A percentile compares a stretch with the other conserved stretches of the same genome.
These are phyloP conservation scores for Teratosphaeriaceae sp. DNA, from an alignment of 2,329 filamentous ascomycete species.

Conservation along the genomic window DNA sequence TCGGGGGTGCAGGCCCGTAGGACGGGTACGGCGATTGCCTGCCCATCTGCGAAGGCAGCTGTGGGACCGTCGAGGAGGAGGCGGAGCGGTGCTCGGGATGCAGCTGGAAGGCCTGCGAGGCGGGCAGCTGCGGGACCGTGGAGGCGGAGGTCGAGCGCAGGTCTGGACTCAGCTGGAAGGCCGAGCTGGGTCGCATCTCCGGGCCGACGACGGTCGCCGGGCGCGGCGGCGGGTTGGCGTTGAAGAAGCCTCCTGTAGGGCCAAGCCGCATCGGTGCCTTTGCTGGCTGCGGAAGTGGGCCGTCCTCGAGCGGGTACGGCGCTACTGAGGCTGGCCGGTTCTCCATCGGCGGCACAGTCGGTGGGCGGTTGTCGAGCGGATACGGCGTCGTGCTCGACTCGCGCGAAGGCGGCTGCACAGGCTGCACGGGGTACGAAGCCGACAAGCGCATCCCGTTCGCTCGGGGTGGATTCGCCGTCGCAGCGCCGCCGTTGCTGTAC, in stretches of 20 bases:
- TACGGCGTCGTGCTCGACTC: slow-evolving; percentile 24
- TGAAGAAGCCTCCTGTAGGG: slow-evolving; percentile 28
- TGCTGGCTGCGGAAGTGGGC: slow-evolving; percentile 36
- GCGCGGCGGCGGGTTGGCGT: slow-evolving; percentile 16
- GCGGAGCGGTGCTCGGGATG: slow-evolving; percentile 34
- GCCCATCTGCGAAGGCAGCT: slow-evolving; percentile 26
- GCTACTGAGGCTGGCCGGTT: slow-evolving; percentile 47
- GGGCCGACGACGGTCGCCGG: slow-evolving; percentile 36
- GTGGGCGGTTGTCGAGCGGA: slow-evolving; percentile 29
- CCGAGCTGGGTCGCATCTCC: slow-evolving; percentile 47
- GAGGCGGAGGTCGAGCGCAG: slow-evolving; percentile 25
- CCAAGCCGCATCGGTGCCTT: slow-evolving; percentile 24
- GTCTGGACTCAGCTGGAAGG: slow-evolving; percentile 46
- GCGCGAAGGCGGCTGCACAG: slow-evolving; percentile 11
- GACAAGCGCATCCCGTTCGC: background rate
- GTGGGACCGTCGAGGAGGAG: slow-evolving; percentile 20
- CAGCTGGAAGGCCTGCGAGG: too few relatives aligned
- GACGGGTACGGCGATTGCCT: slow-evolving; percentile 14
- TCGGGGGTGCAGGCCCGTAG: background rate
- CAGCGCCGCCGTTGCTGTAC: slow-evolving; percentile 1
- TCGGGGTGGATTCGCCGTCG: background rate
- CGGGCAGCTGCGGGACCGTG: slow-evolving; percentile 14
- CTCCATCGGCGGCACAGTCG: slow-evolving; percentile 24
- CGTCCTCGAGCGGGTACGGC: slow-evolving; percentile 66
- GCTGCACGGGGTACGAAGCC: background rate